phyloP scores from a whole-genome alignment of 805 yeast species.

The Isabelozyma pseudorhagii region DNA sequence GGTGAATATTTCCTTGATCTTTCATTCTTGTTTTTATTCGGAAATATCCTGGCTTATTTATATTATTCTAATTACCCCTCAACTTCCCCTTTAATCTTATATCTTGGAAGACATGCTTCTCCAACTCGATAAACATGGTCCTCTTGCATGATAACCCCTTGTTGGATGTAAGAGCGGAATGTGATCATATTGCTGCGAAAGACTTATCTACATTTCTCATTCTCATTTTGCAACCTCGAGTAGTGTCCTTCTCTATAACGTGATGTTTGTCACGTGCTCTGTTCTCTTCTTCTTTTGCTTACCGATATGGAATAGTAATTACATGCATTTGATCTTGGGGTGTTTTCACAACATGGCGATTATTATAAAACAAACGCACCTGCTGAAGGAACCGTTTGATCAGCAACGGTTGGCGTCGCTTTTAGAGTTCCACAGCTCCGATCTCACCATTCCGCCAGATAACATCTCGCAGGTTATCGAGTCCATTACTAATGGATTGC shows the following conservation, averaged over 20 bases:
- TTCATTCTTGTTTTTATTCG: too few relatives aligned
- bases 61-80: too few relatives aligned
- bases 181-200: too few relatives aligned
- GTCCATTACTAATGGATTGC: conserved; percentile 11
- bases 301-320: neutral
- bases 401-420: neutral
- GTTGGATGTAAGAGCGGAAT: too few relatives aligned
- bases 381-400: neutral
- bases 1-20: too few relatives aligned
- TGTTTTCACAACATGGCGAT: neutral
- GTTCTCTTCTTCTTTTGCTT: neutral
- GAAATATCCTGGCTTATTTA: too few relatives aligned
- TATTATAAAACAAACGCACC: neutral
- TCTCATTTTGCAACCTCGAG: too few relatives aligned
- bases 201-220: too few relatives aligned
- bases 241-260: neutral
- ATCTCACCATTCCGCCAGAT: neutral
- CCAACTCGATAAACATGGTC: too few relatives aligned
- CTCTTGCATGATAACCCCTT: too few relatives aligned
- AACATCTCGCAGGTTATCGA: neutral
- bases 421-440: neutral
- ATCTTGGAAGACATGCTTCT: too few relatives aligned
- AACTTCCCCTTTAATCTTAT: too few relatives aligned
- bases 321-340: neutral
- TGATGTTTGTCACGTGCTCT: neutral